Evolutionary conservation across 768 basidiomycete genomes (phyloP).

Genomic region (Tulasnella sp.): DNA sequence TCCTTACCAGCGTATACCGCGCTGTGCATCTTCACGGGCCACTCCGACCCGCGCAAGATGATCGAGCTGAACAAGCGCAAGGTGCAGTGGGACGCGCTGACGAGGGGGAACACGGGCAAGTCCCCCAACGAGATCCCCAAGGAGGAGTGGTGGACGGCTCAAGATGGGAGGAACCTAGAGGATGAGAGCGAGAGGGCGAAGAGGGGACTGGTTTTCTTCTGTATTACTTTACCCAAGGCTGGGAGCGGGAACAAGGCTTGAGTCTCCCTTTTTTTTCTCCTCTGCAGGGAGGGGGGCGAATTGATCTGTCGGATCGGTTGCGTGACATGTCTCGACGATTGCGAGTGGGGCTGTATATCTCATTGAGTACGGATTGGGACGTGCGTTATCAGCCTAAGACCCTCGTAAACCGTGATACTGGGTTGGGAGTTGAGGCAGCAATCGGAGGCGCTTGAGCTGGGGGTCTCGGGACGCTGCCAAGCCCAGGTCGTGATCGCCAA

Average conservation of each 20-base stretch:
- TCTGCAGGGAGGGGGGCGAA: background rate
- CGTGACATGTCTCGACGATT: background rate
- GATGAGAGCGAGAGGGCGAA: constrained; percentile 68
- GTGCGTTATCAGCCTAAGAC: no score
- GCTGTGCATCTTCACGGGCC: constrained; percentile 75
- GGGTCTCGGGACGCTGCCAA: background rate
- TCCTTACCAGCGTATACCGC: constrained; percentile 71
- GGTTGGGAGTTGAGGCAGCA: background rate
- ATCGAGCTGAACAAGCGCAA: constrained; percentile 58
- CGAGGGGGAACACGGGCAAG: constrained; percentile 38
- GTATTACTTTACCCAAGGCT: constrained; percentile 24
- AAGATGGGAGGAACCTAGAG: constrained; percentile 69
- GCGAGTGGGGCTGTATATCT: no score
- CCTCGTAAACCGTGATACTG: background rate
- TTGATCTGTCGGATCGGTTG: no score
- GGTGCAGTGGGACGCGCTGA: constrained; percentile 46
- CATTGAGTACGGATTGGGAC: no score
- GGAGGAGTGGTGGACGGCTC: constrained; percentile 59
- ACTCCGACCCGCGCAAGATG: constrained; percentile 80
- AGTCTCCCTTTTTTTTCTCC: background rate
- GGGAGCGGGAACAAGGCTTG: background rate
- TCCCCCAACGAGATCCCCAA: constrained; percentile 32
- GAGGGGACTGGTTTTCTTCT: constrained; percentile 73
- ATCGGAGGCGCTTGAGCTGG: background rate
- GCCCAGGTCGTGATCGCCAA: background rate